Evolutionary conservation across 1,284 basidiomycete genomes (phyloP), one percentile per base, ranked within the genome.

Genomic region (Peniophora sp.): DNA sequence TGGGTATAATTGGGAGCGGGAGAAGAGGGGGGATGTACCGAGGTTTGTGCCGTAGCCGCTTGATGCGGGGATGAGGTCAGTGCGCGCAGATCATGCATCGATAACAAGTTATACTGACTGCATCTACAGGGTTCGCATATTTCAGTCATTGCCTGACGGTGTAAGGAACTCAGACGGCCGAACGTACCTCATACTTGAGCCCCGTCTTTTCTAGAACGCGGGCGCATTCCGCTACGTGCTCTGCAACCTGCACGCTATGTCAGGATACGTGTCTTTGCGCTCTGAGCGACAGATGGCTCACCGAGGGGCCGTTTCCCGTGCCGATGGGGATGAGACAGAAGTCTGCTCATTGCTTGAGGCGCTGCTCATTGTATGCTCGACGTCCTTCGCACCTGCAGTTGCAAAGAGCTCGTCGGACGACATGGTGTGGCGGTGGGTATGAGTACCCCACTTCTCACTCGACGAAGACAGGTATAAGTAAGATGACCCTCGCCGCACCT

Each of bases 21-120:
- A 32, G 27, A 32, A 32, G 27, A 32, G 6, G 27, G 27, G 5
- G 27, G 5, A 6, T 12, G 27, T 32, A 78, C 91, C 92, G 47
- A 95, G 59, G 63, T 95, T 95, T 2, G 92, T 96, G 3, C 92
- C 92, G 60, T 93, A 93, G 2, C 91, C 91, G 60, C 91, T 92
- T n/a, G n/a, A 58, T 10, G 5, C 3, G 53, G 49, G 53, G 10
- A 44, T 20, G 36, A 17, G 27, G 27, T 32, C 12, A 32, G 27
- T 32, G 12, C 27, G 27, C 36, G 44, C 18, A 22, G n/a, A n/a
- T n/a, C 27, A 14, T 10, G 37, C 15, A 41, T 41, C 15, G n/a
- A 41, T 6, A 32, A n/a, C 37, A n/a, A 41, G 47, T 49, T 37
- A 5, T 34, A 64, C 84, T 75, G 68, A 88, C 85, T 88, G 84